Conservation (phyloP, 768 basidiomycete genomes). For the Hemileccinum impolitum region DNA sequence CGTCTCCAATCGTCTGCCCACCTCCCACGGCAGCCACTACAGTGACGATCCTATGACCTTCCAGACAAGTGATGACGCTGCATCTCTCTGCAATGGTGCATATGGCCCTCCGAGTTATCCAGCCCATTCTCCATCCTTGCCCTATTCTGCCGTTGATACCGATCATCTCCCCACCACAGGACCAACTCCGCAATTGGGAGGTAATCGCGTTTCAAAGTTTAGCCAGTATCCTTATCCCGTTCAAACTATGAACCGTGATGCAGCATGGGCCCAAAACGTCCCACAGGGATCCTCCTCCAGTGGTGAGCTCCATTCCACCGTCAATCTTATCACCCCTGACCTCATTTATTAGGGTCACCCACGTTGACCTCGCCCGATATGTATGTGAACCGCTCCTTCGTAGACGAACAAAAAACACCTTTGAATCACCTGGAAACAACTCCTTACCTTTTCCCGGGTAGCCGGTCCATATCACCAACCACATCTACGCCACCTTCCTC, state of each 20-base stretch:
- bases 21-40: conserved; percentile 34
- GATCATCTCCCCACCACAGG: conserved; percentile 28
- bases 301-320: conserved; percentile 26
- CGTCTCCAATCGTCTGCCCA: conserved; percentile 38
- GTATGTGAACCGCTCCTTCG: conserved; percentile 44
- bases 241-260: conserved; percentile 33
- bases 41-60: conserved; percentile 47
- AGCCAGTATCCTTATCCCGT: conserved; percentile 44
- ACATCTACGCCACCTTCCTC: conserved; percentile 60
- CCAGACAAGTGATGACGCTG: conserved; percentile 45
- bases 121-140: conserved; percentile 47
- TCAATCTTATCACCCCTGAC: conserved; percentile 30
- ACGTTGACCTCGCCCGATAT: conserved; percentile 45
- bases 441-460: conserved; percentile 59
- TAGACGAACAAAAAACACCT: conserved; percentile 57
- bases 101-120: conserved; percentile 44
- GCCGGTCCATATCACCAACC: conserved; percentile 71
- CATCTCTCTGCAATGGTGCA: conserved; percentile 40
- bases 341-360: conserved; percentile 54
- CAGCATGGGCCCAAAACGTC: conserved; percentile 27
- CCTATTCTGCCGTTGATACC: conserved; percentile 33
- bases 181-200: conserved; percentile 30
- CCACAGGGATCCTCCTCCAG: conserved; percentile 32
- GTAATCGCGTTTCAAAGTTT: conserved; percentile 52
- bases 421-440: conserved; percentile 50